phyloP scores from a whole-genome alignment of 768 basidiomycete species.

The Polyporus arcularius region DNA sequence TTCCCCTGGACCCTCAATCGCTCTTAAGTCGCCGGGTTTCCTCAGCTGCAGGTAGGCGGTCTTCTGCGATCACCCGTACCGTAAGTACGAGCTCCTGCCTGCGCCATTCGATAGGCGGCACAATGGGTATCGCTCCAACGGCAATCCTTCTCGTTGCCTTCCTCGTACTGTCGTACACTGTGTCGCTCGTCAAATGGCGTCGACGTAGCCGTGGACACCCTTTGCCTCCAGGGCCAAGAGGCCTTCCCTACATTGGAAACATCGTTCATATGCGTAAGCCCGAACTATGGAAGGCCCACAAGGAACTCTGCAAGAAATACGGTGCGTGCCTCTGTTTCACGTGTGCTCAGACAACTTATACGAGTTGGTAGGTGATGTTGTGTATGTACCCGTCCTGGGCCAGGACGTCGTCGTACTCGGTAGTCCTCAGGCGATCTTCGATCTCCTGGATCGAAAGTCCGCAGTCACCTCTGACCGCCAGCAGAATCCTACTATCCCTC shows the following conservation, averaged over 20 bases:
- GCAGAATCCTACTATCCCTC: neutral
- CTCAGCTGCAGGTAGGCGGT: too few species aligned
- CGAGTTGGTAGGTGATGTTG: conserved; percentile 11
- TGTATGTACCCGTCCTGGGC: conserved; percentile 20
- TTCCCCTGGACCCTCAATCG: too few species aligned
- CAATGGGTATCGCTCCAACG: too few species aligned
- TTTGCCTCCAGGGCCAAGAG: conserved; percentile 28
- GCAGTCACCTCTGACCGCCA: conserved; percentile 25
- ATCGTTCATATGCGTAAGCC: conserved; percentile 19
- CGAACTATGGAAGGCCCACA: conserved; percentile 21
- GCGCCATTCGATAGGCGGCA: too few species aligned
- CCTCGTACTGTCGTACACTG: neutral
- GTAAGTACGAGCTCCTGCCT: too few species aligned
- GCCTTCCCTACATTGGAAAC: conserved; percentile 25
- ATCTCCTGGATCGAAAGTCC: conserved; percentile 25
- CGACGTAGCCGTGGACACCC: conserved; percentile 1
- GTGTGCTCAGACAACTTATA: too few species aligned
- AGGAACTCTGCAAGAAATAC: conserved; percentile 23
- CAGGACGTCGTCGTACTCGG: conserved; percentile 16
- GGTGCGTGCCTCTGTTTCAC: conserved; percentile 10
- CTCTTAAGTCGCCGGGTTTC: too few species aligned
- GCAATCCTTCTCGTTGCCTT: neutral
- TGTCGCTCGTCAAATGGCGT: neutral
- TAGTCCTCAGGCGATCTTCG: conserved; percentile 8
- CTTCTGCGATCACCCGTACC: too few species aligned